phyloP scores from a whole-genome alignment of 2,329 filamentous ascomycete genomes.

The Colletotrichum caudatum region DNA sequence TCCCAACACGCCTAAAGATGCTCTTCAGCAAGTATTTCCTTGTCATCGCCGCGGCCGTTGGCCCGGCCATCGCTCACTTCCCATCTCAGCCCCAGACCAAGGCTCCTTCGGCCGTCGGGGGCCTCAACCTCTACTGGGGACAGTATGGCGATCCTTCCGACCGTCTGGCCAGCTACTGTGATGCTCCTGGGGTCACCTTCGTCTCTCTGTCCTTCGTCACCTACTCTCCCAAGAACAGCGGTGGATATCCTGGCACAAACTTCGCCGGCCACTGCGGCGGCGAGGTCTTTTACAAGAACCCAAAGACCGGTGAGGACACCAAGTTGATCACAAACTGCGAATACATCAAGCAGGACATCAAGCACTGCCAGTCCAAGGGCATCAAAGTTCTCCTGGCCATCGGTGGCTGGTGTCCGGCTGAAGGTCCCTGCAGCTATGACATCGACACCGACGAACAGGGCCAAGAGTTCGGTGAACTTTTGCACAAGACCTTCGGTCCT shows the following conservation, averaged over 20 bases:
- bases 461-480: slow-evolving; percentile 53
- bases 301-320: slow-evolving; percentile 44
- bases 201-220: slow-evolving; percentile 56
- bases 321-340: slow-evolving; percentile 53
- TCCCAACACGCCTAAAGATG: slow-evolving; percentile 21
- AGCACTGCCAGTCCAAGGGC: slow-evolving; percentile 55
- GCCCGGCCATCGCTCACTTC: slow-evolving; percentile 36
- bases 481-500: slow-evolving; percentile 56
- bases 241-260: slow-evolving; percentile 54
- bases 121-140: slow-evolving; percentile 58
- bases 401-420: slow-evolving; percentile 50
- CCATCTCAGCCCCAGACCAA: slow-evolving; percentile 7
- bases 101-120: slow-evolving; percentile 44
- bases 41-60: slow-evolving; percentile 44
- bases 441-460: slow-evolving; percentile 50
- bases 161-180: slow-evolving; percentile 51
- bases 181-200: slow-evolving; percentile 52
- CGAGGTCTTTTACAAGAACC: slow-evolving; percentile 44
- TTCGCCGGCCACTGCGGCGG: slow-evolving; percentile 55
- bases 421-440: slow-evolving; percentile 49
- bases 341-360: slow-evolving; percentile 54
- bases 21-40: slow-evolving; percentile 47
- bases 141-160: slow-evolving; percentile 49
- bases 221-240: slow-evolving; percentile 52
- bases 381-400: slow-evolving; percentile 59